Evolutionary conservation across 129 eudicot species (phyloP).

Genomic region (Dittrichia graveolens): DNA sequence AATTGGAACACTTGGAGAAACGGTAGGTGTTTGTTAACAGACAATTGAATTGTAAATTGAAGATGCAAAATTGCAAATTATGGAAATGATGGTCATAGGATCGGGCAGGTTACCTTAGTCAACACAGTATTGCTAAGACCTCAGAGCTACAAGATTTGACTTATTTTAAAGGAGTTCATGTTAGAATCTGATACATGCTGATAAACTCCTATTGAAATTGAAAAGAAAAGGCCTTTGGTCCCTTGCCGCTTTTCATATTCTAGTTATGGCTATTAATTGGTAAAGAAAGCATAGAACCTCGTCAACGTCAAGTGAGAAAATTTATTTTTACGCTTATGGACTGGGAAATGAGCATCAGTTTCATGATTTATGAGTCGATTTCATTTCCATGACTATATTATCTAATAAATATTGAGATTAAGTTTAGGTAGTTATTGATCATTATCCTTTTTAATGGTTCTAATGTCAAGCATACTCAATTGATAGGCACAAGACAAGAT

Average conservation of each 20-base stretch:
- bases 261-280: not conserved
- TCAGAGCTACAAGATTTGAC: too few relatives aligned
- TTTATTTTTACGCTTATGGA: too few relatives aligned
- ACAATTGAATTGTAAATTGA: not conserved
- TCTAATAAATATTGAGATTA: not conserved
- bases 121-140: too few relatives aligned
- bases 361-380: not conserved
- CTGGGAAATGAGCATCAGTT: not conserved
- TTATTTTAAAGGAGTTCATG: too few relatives aligned
- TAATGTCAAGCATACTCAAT: not conserved
- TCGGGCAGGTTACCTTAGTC: too few relatives aligned
- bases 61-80: too few relatives aligned
- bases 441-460: not conserved
- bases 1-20: too few relatives aligned
- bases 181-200: too few relatives aligned
- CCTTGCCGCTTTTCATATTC: too few relatives aligned
- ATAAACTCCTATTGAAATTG: too few relatives aligned
- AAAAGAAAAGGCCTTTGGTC: too few relatives aligned
- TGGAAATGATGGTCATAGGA: too few relatives aligned
- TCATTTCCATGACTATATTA: not conserved
- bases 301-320: not conserved
- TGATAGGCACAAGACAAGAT: slow-evolving; percentile 80
- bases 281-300: not conserved
- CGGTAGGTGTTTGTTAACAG: not conserved
- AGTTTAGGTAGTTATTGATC: not conserved